Evolutionary conservation across 306 rosid genomes (phyloP).

Genomic region (Fragaria vesca): DNA sequence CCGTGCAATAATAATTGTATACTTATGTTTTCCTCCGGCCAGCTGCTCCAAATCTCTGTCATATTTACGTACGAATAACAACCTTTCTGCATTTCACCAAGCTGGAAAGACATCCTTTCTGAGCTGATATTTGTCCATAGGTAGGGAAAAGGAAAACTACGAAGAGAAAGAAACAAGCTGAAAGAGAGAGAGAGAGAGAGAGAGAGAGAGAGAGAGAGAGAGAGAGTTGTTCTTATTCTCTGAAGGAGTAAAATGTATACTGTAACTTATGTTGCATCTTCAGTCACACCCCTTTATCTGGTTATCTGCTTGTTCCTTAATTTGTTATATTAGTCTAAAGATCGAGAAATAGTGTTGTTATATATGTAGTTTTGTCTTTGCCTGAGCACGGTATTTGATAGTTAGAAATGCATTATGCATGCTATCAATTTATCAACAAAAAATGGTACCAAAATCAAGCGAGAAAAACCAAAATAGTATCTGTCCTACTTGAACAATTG

Average conservation of each 20-base stretch:
- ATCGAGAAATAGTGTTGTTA: not conserved
- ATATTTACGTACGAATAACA: conserved; percentile 1
- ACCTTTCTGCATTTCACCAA: not conserved
- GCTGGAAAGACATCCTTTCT: not conserved
- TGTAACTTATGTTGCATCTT: not conserved
- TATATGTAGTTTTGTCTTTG: not conserved
- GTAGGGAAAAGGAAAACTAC: not conserved
- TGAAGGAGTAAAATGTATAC: not conserved
- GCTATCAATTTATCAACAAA: not conserved
- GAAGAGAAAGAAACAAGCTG: not conserved
- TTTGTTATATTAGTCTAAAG: not conserved
- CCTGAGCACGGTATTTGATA: too few species aligned
- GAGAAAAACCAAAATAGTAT: not conserved
- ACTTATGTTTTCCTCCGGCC: not conserved
- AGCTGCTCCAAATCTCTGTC: conserved; percentile 4
- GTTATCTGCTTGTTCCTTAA: not conserved
- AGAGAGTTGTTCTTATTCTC: not conserved
- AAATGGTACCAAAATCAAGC: not conserved
- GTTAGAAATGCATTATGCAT: not conserved
- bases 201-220: not conserved
- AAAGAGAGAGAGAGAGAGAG: not conserved
- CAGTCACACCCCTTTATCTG: not conserved
- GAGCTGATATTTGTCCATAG: not conserved
- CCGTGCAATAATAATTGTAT: not conserved
- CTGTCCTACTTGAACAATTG: not conserved